phyloP scores from a whole-genome alignment of 176 grass and related monocot species.

The Oryza australiensis region DNA sequence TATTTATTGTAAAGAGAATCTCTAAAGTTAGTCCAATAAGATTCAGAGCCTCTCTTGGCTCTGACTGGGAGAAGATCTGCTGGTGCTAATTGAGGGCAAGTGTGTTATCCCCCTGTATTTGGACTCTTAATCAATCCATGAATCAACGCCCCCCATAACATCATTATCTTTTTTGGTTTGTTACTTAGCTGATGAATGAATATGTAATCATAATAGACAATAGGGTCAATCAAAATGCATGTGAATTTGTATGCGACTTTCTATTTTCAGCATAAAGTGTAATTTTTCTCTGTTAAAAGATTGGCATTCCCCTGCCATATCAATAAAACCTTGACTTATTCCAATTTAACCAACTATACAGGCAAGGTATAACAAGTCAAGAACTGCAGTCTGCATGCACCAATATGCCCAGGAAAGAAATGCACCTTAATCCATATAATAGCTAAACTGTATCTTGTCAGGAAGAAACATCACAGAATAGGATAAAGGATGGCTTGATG shows the following conservation, averaged over 20 bases:
- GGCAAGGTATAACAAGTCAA: background rate
- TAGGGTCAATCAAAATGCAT: background rate
- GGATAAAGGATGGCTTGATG: constrained; percentile 10
- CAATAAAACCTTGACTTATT: background rate
- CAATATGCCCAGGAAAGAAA: background rate
- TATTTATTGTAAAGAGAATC: too few relatives aligned
- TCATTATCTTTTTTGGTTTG: background rate
- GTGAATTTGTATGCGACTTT: background rate
- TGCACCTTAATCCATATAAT: constrained; percentile 9
- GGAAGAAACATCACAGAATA: constrained; percentile 9
- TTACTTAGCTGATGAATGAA: background rate
- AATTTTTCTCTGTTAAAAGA: too few relatives aligned
- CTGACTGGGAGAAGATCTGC: too few relatives aligned
- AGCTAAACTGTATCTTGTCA: constrained; percentile 17
- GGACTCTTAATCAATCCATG: too few relatives aligned
- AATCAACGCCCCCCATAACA: background rate
- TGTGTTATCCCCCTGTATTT: too few relatives aligned
- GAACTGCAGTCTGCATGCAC: background rate
- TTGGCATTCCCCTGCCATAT: background rate
- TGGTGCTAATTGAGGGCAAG: too few relatives aligned
- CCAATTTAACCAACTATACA: background rate
- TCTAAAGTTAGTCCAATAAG: too few relatives aligned
- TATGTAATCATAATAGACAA: background rate
- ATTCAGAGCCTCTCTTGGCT: too few relatives aligned
- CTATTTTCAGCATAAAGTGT: background rate